Percentiles rank a stretch among this genome's conserved stretches.
Evolutionary conservation across 768 basidiomycete genomes (phyloP).

Genomic region (Porphyrellus cyaneotinctus): DNA sequence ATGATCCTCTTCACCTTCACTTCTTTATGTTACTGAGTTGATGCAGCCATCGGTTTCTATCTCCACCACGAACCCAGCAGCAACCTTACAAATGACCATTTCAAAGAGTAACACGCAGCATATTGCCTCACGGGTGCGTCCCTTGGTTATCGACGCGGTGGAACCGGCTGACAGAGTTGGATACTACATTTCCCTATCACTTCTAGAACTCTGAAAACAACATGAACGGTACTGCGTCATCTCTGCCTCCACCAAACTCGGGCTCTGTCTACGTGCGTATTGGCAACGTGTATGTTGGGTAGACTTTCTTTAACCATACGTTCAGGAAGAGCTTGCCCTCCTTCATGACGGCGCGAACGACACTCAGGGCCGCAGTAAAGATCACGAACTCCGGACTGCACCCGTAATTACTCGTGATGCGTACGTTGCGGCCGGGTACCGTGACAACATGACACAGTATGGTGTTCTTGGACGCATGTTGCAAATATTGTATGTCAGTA

Average conservation of each 20-base stretch:
- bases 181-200: background rate
- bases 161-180: background rate
- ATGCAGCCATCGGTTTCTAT: constrained; percentile 8
- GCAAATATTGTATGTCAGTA: constrained; percentile 39
- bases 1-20: constrained; percentile 2
- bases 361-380: constrained; percentile 24
- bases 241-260: constrained; percentile 4
- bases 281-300: background rate
- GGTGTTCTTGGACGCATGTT: constrained; percentile 55
- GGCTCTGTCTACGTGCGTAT: constrained; percentile 22
- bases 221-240: constrained; percentile 1
- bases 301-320: background rate
- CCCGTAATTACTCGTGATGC: constrained; percentile 54
- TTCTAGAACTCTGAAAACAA: constrained; percentile 9
- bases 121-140: constrained; percentile 8
- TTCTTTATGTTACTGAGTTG: constrained; percentile 10
- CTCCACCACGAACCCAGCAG: background rate
- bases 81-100: constrained; percentile 15
- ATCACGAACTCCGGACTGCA: constrained; percentile 39
- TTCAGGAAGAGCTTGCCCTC: constrained; percentile 32
- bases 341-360: constrained; percentile 24
- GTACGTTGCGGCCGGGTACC: constrained; percentile 32
- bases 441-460: constrained; percentile 46
- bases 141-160: background rate
- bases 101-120: constrained; percentile 2